Evolutionary conservation across 2,329 filamentous ascomycete genomes (phyloP).

Genomic region (Macroventuria anomochaeta): DNA sequence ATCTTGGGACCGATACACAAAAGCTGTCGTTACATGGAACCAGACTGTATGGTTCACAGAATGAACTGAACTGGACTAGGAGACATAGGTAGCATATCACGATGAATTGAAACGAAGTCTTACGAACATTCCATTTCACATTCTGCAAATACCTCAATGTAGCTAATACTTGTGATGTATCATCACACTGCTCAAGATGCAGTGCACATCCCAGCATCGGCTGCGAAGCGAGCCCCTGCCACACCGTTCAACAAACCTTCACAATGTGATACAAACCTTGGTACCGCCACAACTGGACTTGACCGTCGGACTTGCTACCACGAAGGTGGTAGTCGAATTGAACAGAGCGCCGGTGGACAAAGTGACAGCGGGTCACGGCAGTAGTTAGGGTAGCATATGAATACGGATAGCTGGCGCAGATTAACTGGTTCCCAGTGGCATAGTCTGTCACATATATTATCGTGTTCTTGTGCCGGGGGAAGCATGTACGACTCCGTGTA

Average conservation of each 20-base stretch:
- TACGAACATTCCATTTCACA: not conserved
- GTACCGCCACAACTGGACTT: not conserved
- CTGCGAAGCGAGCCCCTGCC: conserved; percentile 3
- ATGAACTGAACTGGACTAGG: not conserved
- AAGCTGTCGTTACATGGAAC: conserved; percentile 18
- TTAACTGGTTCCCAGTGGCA: not conserved
- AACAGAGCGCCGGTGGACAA: not conserved
- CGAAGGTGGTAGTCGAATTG: not conserved
- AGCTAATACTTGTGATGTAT: not conserved
- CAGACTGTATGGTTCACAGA: too few species aligned
- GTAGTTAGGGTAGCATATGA: not conserved
- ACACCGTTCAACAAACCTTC: conserved; percentile 2
- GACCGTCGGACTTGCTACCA: not conserved
- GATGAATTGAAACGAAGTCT: conserved; percentile 1
- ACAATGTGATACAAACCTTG: not conserved
- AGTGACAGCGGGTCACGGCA: not conserved
- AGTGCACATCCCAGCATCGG: not conserved
- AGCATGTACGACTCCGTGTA: too few species aligned
- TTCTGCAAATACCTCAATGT: too few species aligned
- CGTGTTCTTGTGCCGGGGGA: too few species aligned
- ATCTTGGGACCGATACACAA: conserved; percentile 6
- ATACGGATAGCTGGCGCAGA: not conserved
- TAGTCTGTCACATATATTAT: not conserved
- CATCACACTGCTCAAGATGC: not conserved
- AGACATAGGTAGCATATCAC: not conserved